Base-by-base conservation (phyloP, 768 basidiomycete species). In the Lactifluus piperatus region DNA sequence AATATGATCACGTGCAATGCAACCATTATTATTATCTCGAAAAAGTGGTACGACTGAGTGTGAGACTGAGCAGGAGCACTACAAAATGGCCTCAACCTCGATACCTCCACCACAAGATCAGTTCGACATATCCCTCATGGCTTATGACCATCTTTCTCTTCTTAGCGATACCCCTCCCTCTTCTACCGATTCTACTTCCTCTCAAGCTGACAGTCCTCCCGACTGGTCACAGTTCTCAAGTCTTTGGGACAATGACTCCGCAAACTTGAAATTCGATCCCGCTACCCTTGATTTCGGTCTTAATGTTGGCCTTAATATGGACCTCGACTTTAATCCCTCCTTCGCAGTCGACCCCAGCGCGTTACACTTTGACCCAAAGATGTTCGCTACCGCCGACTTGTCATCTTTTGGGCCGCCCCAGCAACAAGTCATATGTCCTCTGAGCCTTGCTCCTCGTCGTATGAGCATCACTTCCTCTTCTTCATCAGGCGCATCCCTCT, bases 321-420 rank as follows among this genome's bases (percentile, higher is more conserved):
- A 83, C 70, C 76, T 86, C 70, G 84, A 86, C 66, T 81, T 84
- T 55, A 74, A 76, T 68, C 77, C 81, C 4, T 71, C 79, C 20
- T 77, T 83, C 64, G 78, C 79, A 1, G 77, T 89, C 54, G 84
- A 89, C 58, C 86, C 88, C 30, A 82, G 74, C 64, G 74, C 79
- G 7, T 71, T 88, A 13, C 85, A 87, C 66, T 81, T 78, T 54
- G 69, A 75, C 30, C 64, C 67, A 14, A 71, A 70, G 58, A 72
- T 64, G 52, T 71, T 73, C 51, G 51, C 69, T 37, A 58, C 67
- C 34, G 18, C 41, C 13, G 55, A 53, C 16, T 45, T 55, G 36
- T 16, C 51, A 18, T 27, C 34, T 32, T 53, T 58, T 26, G 43
- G 56, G 14, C 55, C 56, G 24, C 65, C 65, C 26, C 65, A 66